Evolutionary conservation across 2,329 filamentous ascomycete genomes (phyloP).

Genomic region (Dactylellina drechsleri): DNA sequence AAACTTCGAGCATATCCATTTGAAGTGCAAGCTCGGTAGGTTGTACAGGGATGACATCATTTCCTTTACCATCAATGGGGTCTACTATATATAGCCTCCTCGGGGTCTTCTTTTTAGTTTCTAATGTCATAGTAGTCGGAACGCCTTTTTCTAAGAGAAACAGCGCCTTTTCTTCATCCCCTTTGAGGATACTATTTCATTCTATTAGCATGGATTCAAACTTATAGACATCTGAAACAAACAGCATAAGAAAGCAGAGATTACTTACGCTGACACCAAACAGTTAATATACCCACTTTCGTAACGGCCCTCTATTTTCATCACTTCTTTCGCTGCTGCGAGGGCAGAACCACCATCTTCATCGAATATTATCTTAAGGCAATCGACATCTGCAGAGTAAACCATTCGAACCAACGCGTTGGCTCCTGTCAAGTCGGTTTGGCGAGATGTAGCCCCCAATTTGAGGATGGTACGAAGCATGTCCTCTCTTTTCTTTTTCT

Average conservation of each 20-base stretch:
- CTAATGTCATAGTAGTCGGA: conserved; percentile 63
- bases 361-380: conserved; percentile 65
- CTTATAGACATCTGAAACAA: too few species aligned
- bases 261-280: too few species aligned
- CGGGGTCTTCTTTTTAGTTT: conserved; percentile 61
- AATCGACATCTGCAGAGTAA: conserved; percentile 62
- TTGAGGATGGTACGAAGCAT: conserved; percentile 74
- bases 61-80: too few species aligned
- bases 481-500: conserved; percentile 63
- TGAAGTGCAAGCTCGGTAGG: conserved; percentile 73
- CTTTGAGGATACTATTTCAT: conserved; percentile 56
- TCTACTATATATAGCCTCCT: conserved; percentile 61
- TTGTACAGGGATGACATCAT: conserved; percentile 62
- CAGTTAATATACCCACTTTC: too few species aligned
- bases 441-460: conserved; percentile 76
- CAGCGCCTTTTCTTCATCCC: conserved; percentile 67
- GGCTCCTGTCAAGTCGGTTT: conserved; percentile 72
- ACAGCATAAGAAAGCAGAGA: too few species aligned
- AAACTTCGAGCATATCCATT: conserved; percentile 65
- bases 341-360: conserved; percentile 33
- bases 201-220: too few species aligned
- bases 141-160: conserved; percentile 74
- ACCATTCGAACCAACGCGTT: conserved; percentile 75
- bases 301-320: neutral
- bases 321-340: neutral